Base-by-base conservation (phyloP, 139 green algal species). In the Closterium sp. region DNA sequence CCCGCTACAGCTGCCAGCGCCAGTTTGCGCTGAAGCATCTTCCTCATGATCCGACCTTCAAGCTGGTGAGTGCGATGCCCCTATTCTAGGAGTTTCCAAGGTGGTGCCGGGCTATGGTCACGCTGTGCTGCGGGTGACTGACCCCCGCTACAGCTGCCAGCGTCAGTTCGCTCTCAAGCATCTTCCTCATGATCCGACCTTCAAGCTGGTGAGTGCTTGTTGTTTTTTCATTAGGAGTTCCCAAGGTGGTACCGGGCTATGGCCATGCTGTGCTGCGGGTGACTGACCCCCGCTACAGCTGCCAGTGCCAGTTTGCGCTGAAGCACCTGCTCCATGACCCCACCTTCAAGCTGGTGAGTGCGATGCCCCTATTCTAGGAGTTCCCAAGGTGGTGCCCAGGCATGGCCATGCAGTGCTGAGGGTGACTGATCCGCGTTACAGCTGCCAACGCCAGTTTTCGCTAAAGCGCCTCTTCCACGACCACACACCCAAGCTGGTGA, bases 331-430 rank as follows among this genome's bases (percentile, higher is more conserved):
- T 98, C 4, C 94, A 99, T 90, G 95, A 99, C 95, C 95, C 96
- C 4, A 93, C 98, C 70, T 99, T 99, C 96, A 97, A 98, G 96
- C 95, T 99, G 88, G 97, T 98, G 31, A 94, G 92, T 38, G 32
- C 32, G 32, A 7, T 7, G 32, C 3, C 91, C 27, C 9, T 38
- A 2, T 38, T 7, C 3, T 38, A 7, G 32, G 32, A 38, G 32
- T 38, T 38, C 32, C 38, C 38, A 45, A 45, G 38, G 38, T 45
- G 38, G 38, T 99, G 87, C 98, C 98, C 19, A 98, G 98, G 11
- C 99, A 98, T 93, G 98, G 98, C 31, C 98, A 99, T 94, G 98
- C 97, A 6, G 98, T 99, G 90, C 96, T 99, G 91, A 96, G 98
- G 42, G 98, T 98, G 94, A 99, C 98, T 4, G 98, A 99, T 96